Conservation (phyloP, 2,329 filamentous ascomycete genomes). For the Penicillium thymicola region DNA sequence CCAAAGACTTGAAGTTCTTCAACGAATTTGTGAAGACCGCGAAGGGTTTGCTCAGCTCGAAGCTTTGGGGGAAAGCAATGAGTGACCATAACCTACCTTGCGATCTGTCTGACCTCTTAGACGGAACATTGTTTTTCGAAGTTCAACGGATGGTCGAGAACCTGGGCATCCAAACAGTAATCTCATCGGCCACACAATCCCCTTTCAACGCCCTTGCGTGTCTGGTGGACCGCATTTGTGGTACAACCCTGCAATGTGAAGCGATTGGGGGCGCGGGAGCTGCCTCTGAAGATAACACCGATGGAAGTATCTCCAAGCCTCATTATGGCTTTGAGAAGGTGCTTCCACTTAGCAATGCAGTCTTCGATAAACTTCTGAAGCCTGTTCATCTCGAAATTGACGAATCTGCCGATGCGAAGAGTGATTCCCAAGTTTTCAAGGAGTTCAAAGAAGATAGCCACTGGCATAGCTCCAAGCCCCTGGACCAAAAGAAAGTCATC, state of each 20-base stretch:
- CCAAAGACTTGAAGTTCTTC: slow-evolving; percentile 22
- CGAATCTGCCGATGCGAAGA: background rate
- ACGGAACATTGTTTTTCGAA: slow-evolving; percentile 49
- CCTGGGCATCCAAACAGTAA: background rate
- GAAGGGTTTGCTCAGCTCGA: slow-evolving; percentile 36
- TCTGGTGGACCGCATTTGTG: slow-evolving; percentile 5
- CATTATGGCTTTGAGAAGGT: background rate
- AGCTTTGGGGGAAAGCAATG: slow-evolving; percentile 35
- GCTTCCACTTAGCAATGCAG: slow-evolving; percentile 26
- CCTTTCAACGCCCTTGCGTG: slow-evolving; percentile 13
- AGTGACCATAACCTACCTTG: slow-evolving; percentile 26
- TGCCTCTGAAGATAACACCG: background rate
- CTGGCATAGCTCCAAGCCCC: slow-evolving; percentile 34
- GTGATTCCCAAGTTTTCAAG: slow-evolving; percentile 9
- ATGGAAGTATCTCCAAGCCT: background rate
- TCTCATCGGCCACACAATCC: slow-evolving; percentile 9
- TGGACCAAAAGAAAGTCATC: slow-evolving; percentile 24
- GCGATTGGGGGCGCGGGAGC: background rate
- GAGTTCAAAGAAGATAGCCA: slow-evolving; percentile 33
- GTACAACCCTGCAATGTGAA: background rate
- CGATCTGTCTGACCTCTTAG: slow-evolving; percentile 55
- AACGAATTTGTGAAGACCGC: slow-evolving; percentile 39
- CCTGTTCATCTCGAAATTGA: slow-evolving; percentile 24
- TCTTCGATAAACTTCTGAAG: slow-evolving; percentile 28
- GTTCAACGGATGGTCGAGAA: slow-evolving; percentile 7